Conservation (phyloP, 2,329 filamentous ascomycete species). For the Ceratocystis papillata region DNA sequence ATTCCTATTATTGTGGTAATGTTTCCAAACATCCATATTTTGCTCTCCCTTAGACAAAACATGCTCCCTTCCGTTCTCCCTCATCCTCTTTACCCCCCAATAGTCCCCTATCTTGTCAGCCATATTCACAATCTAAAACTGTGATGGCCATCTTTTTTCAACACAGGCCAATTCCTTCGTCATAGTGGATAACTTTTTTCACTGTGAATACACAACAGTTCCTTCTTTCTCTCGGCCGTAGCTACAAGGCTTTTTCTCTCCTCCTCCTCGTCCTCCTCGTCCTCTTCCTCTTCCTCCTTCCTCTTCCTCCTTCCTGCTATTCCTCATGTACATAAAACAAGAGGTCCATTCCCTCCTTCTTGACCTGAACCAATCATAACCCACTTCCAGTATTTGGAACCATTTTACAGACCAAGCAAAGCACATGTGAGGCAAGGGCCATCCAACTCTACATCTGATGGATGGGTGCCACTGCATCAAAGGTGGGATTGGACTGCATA, state of each 20-base stretch:
- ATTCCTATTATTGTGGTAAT: too few relatives aligned
- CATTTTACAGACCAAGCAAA: neutral
- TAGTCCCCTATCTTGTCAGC: neutral
- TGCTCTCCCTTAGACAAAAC: too few relatives aligned
- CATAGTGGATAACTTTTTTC: neutral
- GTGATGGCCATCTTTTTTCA: neutral
- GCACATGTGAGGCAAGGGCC: slow-evolving; percentile 3
- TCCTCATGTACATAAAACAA: neutral
- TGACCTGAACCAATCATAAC: neutral
- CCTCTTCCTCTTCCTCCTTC: neutral
- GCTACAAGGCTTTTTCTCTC: neutral
- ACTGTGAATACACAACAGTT: neutral
- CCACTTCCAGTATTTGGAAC: neutral
- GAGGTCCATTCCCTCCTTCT: neutral
- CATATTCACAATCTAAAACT: neutral
- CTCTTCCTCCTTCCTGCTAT: neutral
- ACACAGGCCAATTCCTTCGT: neutral
- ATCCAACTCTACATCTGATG: neutral
- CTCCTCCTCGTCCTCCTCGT: neutral
- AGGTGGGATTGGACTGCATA: slow-evolving; percentile 1
- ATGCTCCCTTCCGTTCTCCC: too few relatives aligned
- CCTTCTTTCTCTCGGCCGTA: neutral
- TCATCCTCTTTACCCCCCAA: too few relatives aligned
- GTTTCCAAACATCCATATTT: too few relatives aligned
- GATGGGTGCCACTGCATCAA: slow-evolving; percentile 11